A percentile compares a stretch with the other conserved stretches of the same genome.
These are phyloP conservation scores for Stachybotrys elegans DNA, from an alignment of 2,329 filamentous ascomycete species.

Conservation along the genomic window DNA sequence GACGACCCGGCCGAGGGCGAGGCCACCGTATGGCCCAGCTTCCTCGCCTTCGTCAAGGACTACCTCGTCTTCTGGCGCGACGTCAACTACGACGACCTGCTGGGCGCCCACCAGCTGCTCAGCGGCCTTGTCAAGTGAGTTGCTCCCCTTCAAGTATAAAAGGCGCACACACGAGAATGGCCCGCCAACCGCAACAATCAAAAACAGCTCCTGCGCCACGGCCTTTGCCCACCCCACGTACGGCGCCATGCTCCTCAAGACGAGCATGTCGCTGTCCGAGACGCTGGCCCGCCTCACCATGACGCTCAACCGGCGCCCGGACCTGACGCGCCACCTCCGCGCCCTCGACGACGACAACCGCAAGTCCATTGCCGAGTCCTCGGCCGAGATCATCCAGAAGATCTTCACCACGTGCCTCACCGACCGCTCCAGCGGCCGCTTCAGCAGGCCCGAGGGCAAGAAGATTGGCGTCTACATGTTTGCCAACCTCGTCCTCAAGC, in stretches of 20 bases:
- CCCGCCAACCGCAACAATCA: too few species aligned
- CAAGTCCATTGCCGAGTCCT: constrained; percentile 77
- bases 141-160: neutral
- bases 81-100: constrained; percentile 68
- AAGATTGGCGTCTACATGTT: constrained; percentile 86
- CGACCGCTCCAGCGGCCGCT: constrained; percentile 65
- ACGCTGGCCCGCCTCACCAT: constrained; percentile 80
- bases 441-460: constrained; percentile 72
- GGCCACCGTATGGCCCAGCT: constrained; percentile 67
- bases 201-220: constrained; percentile 69
- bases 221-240: constrained; percentile 75
- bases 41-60: constrained; percentile 73
- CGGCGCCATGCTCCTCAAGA: constrained; percentile 76
- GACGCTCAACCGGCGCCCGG: constrained; percentile 73
- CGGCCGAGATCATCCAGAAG: constrained; percentile 83
- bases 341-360: constrained; percentile 62
- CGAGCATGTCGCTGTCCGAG: constrained; percentile 75
- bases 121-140: constrained; percentile 70
- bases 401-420: constrained; percentile 88
- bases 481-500: constrained; percentile 83
- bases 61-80: constrained; percentile 80
- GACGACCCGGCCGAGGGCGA: constrained; percentile 59
- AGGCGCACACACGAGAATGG: neutral
- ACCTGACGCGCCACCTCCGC: constrained; percentile 64
- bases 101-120: constrained; percentile 70